phyloP scores from a whole-genome alignment of 208 protist genomes.

The Vickermania ingenoplastis region DNA sequence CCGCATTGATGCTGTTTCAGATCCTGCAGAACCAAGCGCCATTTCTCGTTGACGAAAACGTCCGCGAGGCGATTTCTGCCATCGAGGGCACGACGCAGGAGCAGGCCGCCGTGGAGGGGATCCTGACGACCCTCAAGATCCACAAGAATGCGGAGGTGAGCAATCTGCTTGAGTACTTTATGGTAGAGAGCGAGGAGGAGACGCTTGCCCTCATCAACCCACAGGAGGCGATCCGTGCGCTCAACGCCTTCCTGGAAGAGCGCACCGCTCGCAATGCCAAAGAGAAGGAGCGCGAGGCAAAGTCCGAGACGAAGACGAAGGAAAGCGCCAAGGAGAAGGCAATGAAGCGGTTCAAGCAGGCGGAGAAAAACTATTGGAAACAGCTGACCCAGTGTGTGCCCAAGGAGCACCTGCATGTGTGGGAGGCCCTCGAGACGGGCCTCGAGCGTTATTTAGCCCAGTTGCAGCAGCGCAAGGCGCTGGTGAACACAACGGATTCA shows the following conservation, averaged over 20 bases:
- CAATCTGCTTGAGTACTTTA: slow-evolving; percentile 87
- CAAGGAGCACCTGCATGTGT: slow-evolving; percentile 71
- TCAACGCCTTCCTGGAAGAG: slow-evolving; percentile 76
- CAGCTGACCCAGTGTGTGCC: slow-evolving; percentile 72
- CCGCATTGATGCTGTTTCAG: slow-evolving; percentile 72
- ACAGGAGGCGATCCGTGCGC: slow-evolving; percentile 74
- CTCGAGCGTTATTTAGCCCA: slow-evolving; percentile 85
- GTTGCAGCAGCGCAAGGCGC: slow-evolving; percentile 74
- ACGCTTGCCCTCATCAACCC: slow-evolving; percentile 59
- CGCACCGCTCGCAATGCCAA: slow-evolving; percentile 11
- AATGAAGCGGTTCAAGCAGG: slow-evolving; percentile 21
- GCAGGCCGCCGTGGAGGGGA: slow-evolving; percentile 83
- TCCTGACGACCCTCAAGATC: slow-evolving; percentile 89
- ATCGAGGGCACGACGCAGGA: slow-evolving; percentile 73
- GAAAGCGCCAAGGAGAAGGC: slow-evolving; percentile 25
- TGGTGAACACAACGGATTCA: slow-evolving; percentile 82
- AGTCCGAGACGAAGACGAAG: slow-evolving; percentile 11
- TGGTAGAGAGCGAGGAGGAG: slow-evolving; percentile 51
- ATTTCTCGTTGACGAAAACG: slow-evolving; percentile 83
- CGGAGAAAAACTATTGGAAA: slow-evolving; percentile 82
- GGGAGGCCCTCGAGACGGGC: slow-evolving; percentile 81
- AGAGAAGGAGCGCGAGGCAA: slow-evolving; percentile 5
- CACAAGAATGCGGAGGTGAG: slow-evolving; percentile 76
- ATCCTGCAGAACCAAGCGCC: slow-evolving; percentile 77
- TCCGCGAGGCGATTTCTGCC: slow-evolving; percentile 45